These are phyloP conservation scores for Ottelia alismoides DNA, from an alignment of 106 monocot genomes.

Conservation along the genomic window DNA sequence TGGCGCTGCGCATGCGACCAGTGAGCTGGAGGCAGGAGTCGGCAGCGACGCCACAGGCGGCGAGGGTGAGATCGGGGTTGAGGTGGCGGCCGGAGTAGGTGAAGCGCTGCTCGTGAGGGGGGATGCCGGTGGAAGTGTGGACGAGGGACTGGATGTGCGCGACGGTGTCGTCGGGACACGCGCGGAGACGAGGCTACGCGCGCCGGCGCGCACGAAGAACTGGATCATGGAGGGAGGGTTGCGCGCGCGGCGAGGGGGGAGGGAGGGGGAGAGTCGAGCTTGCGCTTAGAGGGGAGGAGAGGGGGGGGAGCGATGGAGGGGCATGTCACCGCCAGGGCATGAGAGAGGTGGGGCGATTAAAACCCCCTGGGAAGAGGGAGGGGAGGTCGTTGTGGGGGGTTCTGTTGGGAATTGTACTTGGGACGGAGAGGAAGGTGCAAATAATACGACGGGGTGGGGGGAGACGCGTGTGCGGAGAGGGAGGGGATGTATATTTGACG, in stretches of 20 bases:
- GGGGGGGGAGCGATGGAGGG: no score
- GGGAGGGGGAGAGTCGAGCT: slow-evolving; percentile 2
- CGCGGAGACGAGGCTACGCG: slow-evolving; percentile 34
- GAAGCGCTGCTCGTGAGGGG: slow-evolving; percentile 28
- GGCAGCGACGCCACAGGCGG: slow-evolving; percentile 18
- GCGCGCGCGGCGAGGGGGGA: neutral
- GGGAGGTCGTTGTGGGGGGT: no score
- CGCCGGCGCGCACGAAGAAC: slow-evolving; percentile 47
- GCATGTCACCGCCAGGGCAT: no score
- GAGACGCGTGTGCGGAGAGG: no score
- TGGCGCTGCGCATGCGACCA: slow-evolving; percentile 42
- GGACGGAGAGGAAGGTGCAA: no score
- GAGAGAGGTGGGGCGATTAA: no score
- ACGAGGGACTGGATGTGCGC: slow-evolving; percentile 22
- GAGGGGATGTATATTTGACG: no score
- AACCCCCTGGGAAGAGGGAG: no score
- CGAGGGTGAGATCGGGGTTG: slow-evolving; percentile 12
- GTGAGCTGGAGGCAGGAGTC: slow-evolving; percentile 38
- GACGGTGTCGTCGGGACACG: slow-evolving; percentile 23
- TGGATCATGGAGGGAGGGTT: slow-evolving; percentile 31
- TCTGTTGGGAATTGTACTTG: no score
- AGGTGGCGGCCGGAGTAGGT: slow-evolving; percentile 61
- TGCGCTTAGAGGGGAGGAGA: no score
- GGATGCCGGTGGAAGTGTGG: slow-evolving; percentile 2
- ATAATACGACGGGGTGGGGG: no score